These are phyloP conservation scores for Chenopodium suecicum DNA, from an alignment of 148 eudicot species.

Conservation along the genomic window DNA sequence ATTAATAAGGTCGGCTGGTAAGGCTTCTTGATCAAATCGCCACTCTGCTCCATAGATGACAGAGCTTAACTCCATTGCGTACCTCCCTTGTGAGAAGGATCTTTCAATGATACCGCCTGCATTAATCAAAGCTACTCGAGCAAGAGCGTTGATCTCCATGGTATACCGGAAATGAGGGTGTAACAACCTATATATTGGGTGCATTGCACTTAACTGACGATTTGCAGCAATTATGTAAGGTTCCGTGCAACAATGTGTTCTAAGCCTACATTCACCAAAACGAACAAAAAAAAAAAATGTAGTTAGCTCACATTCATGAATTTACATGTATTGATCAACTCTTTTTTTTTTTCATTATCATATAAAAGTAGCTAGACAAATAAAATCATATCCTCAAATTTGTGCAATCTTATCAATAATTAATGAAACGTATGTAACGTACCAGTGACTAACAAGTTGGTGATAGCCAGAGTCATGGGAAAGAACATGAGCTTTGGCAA, in stretches of 20 bases:
- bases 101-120: slow-evolving; percentile 28
- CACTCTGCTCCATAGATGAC: background rate
- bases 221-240: slow-evolving; percentile 71
- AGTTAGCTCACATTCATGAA: background rate
- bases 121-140: slow-evolving; percentile 32
- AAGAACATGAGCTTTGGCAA: no score
- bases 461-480: no score
- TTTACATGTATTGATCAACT: no score
- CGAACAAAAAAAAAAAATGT: background rate
- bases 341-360: no score
- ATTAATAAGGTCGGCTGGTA: background rate
- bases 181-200: slow-evolving; percentile 63
- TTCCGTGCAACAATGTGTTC: slow-evolving; percentile 66
- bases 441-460: no score
- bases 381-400: no score
- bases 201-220: slow-evolving; percentile 69
- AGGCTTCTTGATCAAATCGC: background rate
- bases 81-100: slow-evolving; percentile 21
- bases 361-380: no score
- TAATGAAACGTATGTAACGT: no score
- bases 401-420: no score
- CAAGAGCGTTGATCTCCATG: slow-evolving; percentile 59
- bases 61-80: slow-evolving; percentile 12
- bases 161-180: slow-evolving; percentile 82
- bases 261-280: slow-evolving; percentile 16